Evolutionary conservation across 1,139 yeast species (phyloP).

Genomic region (Scheffersomyces cryptocercus): DNA sequence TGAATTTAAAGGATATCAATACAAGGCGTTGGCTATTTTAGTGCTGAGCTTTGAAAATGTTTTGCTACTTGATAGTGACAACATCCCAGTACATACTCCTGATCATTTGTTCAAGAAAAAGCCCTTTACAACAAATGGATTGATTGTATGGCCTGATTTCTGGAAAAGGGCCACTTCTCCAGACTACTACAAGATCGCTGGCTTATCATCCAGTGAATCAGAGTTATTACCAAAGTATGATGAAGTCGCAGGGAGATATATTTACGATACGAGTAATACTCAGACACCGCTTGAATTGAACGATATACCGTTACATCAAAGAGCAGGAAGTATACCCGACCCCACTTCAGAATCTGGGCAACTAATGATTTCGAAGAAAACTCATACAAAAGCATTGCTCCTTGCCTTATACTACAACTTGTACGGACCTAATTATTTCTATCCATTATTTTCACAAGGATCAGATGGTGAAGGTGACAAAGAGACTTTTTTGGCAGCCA

Average conservation of each 20-base stretch:
- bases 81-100: constrained; percentile 62
- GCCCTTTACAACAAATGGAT: constrained; percentile 29
- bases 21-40: constrained; percentile 73
- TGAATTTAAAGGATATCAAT: constrained; percentile 71
- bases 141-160: constrained; percentile 51
- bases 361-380: constrained; percentile 62
- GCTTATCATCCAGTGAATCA: constrained; percentile 21
- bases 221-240: constrained; percentile 33
- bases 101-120: constrained; percentile 32
- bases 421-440: constrained; percentile 76
- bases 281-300: constrained; percentile 7
- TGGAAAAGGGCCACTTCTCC: constrained; percentile 51
- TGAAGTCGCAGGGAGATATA: constrained; percentile 27
- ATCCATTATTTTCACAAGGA: constrained; percentile 84
- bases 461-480: constrained; percentile 91
- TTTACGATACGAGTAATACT: constrained; percentile 1
- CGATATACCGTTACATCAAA: constrained; percentile 62
- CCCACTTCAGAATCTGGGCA: constrained; percentile 86
- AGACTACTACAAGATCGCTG: constrained; percentile 40
- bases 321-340: constrained; percentile 74
- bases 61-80: constrained; percentile 76
- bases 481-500: constrained; percentile 83
- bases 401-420: constrained; percentile 76
- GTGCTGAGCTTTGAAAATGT: constrained; percentile 78
- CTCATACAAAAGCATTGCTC: constrained; percentile 64